Evolutionary conservation across 805 yeast genomes (phyloP), one percentile per base, ranked within the genome.

Genomic region (Zygosaccharomyces bailii): DNA sequence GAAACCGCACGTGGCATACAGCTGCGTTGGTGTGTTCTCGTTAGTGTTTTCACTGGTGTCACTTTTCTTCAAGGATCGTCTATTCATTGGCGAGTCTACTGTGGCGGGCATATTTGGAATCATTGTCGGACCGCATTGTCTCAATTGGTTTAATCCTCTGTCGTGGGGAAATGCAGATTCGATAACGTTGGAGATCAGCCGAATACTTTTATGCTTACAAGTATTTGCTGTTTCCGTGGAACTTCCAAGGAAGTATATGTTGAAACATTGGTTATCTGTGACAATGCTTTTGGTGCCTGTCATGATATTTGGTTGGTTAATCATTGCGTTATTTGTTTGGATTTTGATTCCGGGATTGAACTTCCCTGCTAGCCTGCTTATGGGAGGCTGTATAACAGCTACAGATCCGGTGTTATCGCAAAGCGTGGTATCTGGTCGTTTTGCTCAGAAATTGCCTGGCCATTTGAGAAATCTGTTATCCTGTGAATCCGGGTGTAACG

Each of bases 331-430:
- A 2, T 86, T 87, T 55, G 75, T 87, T 33, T 90, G 89, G 85
- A 73, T 75, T 18, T 68, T 90, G 25, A 80, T 90, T 24, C 91
- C 93, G 1, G 77, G 81, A 6, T 71, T 89, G 45, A 69, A 76
- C 44, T 87, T 89, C 68, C 65, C 85, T 14, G 86, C 81, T 39
- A 82, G 87, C 2, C 72, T 89, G 27, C 72, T 83, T 39, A 79
- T 89, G 2, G 78, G 90, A 21, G 96, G 95, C 1, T 88, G 96
- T 61, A 81, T 89, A 36, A 90, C 96, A 0, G 96, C 96, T 2
- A 90, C 97, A 0, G 97, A 89, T 67, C 97, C 97, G 5, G 93
- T 89, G 31, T 73, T 89, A 58, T 96, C 96, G 1, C 93, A 96
- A 13, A 95, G 96, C 2, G 96, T 89, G 30, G 96, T 89, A 8